Conservation (phyloP, 2,329 filamentous ascomycete species). For the Penicillium sp. region DNA sequence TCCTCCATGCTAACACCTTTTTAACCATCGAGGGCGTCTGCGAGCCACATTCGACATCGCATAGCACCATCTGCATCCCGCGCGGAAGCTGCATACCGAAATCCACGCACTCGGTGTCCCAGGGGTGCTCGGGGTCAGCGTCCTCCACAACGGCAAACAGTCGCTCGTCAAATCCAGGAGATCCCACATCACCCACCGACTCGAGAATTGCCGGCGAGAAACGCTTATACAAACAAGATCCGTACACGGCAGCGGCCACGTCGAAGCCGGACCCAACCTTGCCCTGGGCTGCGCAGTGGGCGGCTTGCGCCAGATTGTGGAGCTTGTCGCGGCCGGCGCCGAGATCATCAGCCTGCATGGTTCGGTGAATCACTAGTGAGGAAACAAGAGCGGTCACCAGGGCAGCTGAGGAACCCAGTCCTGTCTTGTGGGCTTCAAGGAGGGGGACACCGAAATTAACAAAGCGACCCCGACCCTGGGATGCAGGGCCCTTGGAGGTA, state of each 20-base stretch:
- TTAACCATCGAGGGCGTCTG: slow-evolving; percentile 96
- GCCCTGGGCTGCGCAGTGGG: slow-evolving; percentile 93
- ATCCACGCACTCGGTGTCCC: slow-evolving; percentile 78
- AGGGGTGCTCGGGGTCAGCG: slow-evolving; percentile 51
- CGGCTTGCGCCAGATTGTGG: slow-evolving; percentile 91
- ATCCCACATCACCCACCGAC: slow-evolving; percentile 65
- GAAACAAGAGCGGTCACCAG: slow-evolving; percentile 81
- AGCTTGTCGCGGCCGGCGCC: slow-evolving; percentile 60
- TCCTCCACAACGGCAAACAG: slow-evolving; percentile 69
- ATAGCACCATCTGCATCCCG: slow-evolving; percentile 82
- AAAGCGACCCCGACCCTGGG: slow-evolving; percentile 58
- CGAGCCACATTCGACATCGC: slow-evolving; percentile 91
- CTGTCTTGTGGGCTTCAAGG: slow-evolving; percentile 84
- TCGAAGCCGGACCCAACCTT: slow-evolving; percentile 97
- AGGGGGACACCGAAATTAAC: slow-evolving; percentile 75
- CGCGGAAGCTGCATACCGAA: slow-evolving; percentile 68
- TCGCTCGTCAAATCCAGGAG: slow-evolving; percentile 64
- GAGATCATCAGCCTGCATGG: slow-evolving; percentile 44
- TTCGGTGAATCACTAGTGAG: slow-evolving; percentile 46
- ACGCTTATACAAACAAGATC: slow-evolving; percentile 86
- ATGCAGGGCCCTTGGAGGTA: slow-evolving; percentile 36
- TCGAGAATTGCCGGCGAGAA: slow-evolving; percentile 79
- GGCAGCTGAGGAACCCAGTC: slow-evolving; percentile 90
- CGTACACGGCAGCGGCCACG: slow-evolving; percentile 88
- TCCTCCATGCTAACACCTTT: slow-evolving; percentile 80